Base-by-base conservation (phyloP, 768 basidiomycete species). In the Cytidiella melzeri region DNA sequence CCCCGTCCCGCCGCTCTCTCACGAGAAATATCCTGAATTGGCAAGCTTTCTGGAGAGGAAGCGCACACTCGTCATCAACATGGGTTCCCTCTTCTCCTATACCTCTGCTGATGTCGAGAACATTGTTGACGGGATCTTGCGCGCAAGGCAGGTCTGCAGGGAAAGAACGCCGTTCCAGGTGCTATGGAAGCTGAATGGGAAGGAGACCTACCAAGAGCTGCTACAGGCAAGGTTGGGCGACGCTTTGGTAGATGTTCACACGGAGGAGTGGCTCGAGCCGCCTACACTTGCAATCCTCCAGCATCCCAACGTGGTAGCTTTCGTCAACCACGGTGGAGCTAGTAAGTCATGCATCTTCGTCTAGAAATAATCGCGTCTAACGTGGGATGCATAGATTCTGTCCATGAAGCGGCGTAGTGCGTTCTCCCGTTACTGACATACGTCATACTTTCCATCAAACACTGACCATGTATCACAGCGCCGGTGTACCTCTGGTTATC, bases 401-500 rank as follows among this genome's bases (percentile, higher is more conserved):
- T 51, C 4, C 54, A 51, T 36, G 45, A 51, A 44, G 50, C 50
- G 3, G 46, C 50, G 9, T 55, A 44, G 54, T 55, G 28, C 13
- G 46, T 47, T 6, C 13, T 21, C 3, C 24, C 21, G 21, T 48
- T 13, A 7, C 18, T 19, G 26, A 30, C 5, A 21, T 23, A 41
- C 19, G 12, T 10, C 21, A 41, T 9, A 9, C n/a, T n/a, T n/a
- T n/a, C n/a, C n/a, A n/a, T n/a, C n/a, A n/a, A n/a, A n/a, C 6
- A 30, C 19, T 12, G 38, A 13, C 11, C 41, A 6, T 18, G 23
- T 23, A 20, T 27, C 34, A 11, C 39, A 58, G 57, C 28, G 47
- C 47, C 6, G 60, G 57, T 2, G 54, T 59, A 3, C 60, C 60
- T 9, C 60, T 59, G n/a, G 50, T 61, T 25, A 44, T 61, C 34